These are phyloP conservation scores for Mollisiaceae sp. DNA, from an alignment of 2,329 filamentous ascomycete species.

Conservation along the genomic window DNA sequence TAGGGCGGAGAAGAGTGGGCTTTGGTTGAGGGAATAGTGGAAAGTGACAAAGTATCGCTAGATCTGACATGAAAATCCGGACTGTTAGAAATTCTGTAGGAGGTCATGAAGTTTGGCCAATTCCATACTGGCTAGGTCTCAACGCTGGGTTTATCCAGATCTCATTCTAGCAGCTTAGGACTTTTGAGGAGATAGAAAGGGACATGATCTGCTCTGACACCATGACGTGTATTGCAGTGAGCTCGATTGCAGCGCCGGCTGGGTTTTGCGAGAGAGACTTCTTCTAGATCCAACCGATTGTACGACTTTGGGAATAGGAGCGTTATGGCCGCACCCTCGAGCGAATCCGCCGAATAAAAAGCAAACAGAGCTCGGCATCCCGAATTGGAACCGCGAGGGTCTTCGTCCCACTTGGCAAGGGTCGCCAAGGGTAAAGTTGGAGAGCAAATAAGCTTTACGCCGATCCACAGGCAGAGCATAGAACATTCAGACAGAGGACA, in stretches of 20 bases:
- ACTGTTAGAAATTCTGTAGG: not conserved
- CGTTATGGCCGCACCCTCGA: not conserved
- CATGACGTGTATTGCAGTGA: not conserved
- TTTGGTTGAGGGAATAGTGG: slow-evolving; percentile 3
- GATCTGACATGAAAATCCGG: not conserved
- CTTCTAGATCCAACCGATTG: not conserved
- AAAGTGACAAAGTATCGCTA: not conserved
- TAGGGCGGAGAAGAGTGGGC: not conserved
- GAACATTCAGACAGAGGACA: not conserved
- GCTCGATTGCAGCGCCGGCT: not conserved
- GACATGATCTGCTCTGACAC: not conserved
- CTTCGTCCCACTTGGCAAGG: not conserved
- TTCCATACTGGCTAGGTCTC: not conserved
- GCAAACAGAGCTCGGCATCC: not conserved
- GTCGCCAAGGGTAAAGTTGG: not conserved
- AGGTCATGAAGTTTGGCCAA: not conserved
- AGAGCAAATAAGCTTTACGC: not conserved
- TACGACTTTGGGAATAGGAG: not conserved
- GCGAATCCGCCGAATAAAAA: not conserved
- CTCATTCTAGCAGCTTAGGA: not conserved
- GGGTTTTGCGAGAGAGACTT: not conserved
- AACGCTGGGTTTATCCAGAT: not conserved
- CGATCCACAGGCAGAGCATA: not conserved
- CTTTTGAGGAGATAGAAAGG: not conserved
- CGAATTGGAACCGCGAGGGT: not conserved